A percentile compares a stretch with the other conserved stretches of the same genome.
Evolutionary conservation across 2,329 filamentous ascomycete genomes (phyloP).

Genomic region (Diaporthe eres): DNA sequence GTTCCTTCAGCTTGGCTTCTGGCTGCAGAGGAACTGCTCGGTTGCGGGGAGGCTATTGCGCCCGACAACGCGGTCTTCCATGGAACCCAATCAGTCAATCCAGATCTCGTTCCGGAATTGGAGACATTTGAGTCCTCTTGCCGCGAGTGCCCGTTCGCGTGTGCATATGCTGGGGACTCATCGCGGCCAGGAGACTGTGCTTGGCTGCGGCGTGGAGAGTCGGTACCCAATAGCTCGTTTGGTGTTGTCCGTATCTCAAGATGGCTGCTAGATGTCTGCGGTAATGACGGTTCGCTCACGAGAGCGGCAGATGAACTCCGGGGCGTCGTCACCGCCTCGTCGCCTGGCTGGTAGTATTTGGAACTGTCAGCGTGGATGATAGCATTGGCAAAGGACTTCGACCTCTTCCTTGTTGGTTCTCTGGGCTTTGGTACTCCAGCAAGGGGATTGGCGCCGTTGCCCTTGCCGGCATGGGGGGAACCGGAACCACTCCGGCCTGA

Average conservation of each 20-base stretch:
- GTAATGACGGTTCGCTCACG: constrained; percentile 68
- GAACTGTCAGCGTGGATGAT: constrained; percentile 58
- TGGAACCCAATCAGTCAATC: constrained; percentile 62
- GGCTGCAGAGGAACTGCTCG: constrained; percentile 4
- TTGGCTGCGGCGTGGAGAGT: constrained; percentile 45
- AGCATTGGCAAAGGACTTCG: constrained; percentile 61
- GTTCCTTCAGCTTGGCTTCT: constrained; percentile 69
- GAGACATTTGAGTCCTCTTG: constrained; percentile 46
- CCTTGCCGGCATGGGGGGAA: constrained; percentile 45
- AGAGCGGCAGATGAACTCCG: constrained; percentile 58
- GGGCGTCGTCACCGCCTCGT: constrained; percentile 50
- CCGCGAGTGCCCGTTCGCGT: constrained; percentile 45
- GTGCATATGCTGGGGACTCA: constrained; percentile 39
- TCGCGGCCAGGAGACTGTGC: constrained; percentile 46
- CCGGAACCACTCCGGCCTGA: constrained; percentile 47
- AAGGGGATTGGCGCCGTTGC: constrained; percentile 39
- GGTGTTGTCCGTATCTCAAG: constrained; percentile 60
- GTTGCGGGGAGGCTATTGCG: constrained; percentile 42
- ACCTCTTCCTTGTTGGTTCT: constrained; percentile 50
- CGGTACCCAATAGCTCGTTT: constrained; percentile 44
- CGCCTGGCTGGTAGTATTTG: constrained; percentile 50
- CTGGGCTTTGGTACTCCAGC: constrained; percentile 11
- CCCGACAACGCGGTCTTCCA: constrained; percentile 55
- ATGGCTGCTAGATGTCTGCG: constrained; percentile 68
- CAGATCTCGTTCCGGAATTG: constrained; percentile 52